Evolutionary conservation across 768 basidiomycete genomes (phyloP).

Genomic region (Panaeolus papilionaceus): DNA sequence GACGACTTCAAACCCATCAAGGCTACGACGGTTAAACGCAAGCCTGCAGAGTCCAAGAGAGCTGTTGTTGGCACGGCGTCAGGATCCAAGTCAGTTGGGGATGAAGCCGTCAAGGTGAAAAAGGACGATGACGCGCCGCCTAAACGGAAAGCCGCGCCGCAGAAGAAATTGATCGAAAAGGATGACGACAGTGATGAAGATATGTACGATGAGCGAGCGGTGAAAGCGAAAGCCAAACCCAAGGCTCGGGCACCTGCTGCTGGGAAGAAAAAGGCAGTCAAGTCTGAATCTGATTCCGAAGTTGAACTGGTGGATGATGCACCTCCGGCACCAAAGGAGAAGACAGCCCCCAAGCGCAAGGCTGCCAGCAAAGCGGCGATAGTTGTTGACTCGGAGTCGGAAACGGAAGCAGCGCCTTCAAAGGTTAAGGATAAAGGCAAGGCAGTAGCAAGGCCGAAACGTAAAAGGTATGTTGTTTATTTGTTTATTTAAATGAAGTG

Average conservation of each 20-base stretch:
- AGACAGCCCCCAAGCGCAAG: constrained; percentile 18
- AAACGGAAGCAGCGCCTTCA: constrained; percentile 30
- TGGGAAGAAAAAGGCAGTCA: constrained; percentile 28
- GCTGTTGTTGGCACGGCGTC: constrained; percentile 4
- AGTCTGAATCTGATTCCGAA: constrained; percentile 47
- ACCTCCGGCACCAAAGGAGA: constrained; percentile 23
- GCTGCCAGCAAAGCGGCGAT: constrained; percentile 23
- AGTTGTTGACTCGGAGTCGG: constrained; percentile 36
- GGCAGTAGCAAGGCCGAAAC: constrained; percentile 47
- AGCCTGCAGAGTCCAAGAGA: constrained; percentile 37
- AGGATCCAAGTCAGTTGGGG: constrained; percentile 9
- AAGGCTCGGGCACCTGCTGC: constrained; percentile 24
- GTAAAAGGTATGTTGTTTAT: constrained; percentile 61
- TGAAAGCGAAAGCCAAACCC: constrained; percentile 21
- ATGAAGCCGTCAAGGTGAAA: constrained; percentile 26
- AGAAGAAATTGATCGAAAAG: constrained; percentile 26
- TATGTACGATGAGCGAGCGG: constrained; percentile 14
- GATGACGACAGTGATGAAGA: constrained; percentile 23
- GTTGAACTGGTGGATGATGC: constrained; percentile 33
- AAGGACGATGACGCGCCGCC: constrained; percentile 27
- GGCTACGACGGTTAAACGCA: constrained; percentile 47
- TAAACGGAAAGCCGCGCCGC: constrained; percentile 32
- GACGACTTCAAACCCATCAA: constrained; percentile 58
- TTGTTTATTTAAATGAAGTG: too few species aligned
- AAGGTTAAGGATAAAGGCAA: constrained; percentile 34